Percentiles rank a stretch among this genome's conserved stretches.
Conservation (phyloP, 2,329 filamentous ascomycete species). For the Xylaria sp. region DNA sequence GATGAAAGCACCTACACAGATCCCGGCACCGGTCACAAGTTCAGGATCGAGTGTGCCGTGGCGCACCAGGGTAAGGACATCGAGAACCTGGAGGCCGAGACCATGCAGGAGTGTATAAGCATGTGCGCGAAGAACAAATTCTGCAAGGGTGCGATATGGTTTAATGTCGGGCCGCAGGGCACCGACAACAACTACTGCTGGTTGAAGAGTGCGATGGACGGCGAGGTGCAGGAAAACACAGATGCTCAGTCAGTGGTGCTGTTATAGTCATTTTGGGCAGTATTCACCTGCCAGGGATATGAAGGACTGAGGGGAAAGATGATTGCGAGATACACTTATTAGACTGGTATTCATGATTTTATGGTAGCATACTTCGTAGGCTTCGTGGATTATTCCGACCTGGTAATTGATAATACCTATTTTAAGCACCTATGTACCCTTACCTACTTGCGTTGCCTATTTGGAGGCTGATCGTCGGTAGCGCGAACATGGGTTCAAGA, state of each 20-base stretch:
- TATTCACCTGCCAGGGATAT: not conserved
- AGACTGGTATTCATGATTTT: not conserved
- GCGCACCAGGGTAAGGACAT: constrained; percentile 44
- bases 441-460: not conserved
- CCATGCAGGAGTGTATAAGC: constrained; percentile 43
- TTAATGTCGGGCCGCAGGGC: constrained; percentile 45
- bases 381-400: not conserved
- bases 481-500: constrained; percentile 12
- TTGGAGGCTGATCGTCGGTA: constrained; percentile 40
- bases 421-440: not conserved
- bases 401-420: constrained; percentile 14
- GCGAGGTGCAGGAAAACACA: constrained; percentile 34
- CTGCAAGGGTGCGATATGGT: constrained; percentile 44
- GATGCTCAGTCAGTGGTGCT: constrained; percentile 43
- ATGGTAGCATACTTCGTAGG: not conserved
- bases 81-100: constrained; percentile 39
- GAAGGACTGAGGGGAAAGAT: not conserved
- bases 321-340: not conserved
- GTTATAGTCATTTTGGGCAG: constrained; percentile 29
- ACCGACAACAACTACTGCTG: constrained; percentile 47
- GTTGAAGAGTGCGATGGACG: constrained; percentile 42
- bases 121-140: constrained; percentile 37
- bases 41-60: constrained; percentile 39
- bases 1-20: constrained; percentile 44
- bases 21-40: constrained; percentile 34